Evolutionary conservation across 192 early-diverging fungal species (phyloP), one percentile per base, ranked within the genome.

Genomic region (Gamsiella multidivaricata): DNA sequence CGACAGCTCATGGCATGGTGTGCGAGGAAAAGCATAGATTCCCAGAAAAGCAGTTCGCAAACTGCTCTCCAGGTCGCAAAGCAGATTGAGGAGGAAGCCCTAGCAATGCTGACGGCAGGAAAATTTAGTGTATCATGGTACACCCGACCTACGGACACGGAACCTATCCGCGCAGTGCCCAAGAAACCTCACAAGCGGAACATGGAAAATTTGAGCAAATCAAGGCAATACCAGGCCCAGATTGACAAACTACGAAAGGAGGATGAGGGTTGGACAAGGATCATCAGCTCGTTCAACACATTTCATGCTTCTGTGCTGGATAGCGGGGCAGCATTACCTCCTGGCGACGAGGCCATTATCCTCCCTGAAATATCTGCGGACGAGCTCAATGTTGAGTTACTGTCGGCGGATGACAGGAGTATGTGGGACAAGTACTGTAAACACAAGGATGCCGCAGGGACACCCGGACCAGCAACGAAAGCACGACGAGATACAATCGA

Each of bases 1-100:
- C 68, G 64, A 49, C 74, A 78, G 31, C 42, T 78, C 3, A 69
- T 78, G 74, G 47, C 74, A 34, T 78, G 74, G 74, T 69, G 74
- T 7, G 54, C 65, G n/a, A 54, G 74, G 23, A 62, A 59, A 36
- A 33, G 22, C 3, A 78, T 78, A 11, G 74, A 78, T 29, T 49
- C 23, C 6, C 61, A 69, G 26, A 56, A 46, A 4, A 18, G 29
- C 29, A 51, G 20, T 23, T 69, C 65, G 6, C 52, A 66, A 31
- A 64, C 10, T 3, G 65, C 65, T 15, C 54, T 78, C 34, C 63
- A 64, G 49, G 53, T 78, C 28, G 74, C 66, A 5, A 78, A 51
- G 26, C 60, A 37, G 31, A 41, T 78, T n/a, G 65, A 78, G 54
- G 74, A 78, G 26, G 74, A 78, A 15, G 41, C 55, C 0, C 20